phyloP scores from a whole-genome alignment of 176 grass and related monocot species.

The Oryza longistaminata region DNA sequence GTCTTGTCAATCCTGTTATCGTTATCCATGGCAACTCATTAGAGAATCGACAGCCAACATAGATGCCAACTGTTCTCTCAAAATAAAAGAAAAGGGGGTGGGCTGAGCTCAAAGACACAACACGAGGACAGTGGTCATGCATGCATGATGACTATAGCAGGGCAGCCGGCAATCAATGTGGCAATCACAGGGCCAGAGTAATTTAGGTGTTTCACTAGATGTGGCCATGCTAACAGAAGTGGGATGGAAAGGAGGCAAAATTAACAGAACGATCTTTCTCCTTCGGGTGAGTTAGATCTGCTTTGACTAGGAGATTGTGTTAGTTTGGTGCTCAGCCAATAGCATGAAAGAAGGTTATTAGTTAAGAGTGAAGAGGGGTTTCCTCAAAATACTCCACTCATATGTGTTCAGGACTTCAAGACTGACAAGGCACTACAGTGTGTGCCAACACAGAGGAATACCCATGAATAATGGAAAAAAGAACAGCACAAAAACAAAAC shows the following conservation, averaged over 20 bases:
- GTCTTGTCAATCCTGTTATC: too few species aligned
- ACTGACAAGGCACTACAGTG: not conserved
- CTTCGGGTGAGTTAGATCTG: not conserved
- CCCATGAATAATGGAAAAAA: not conserved
- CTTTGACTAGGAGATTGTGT: not conserved
- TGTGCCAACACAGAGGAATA: not conserved
- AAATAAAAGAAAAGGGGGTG: too few species aligned
- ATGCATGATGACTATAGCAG: too few species aligned
- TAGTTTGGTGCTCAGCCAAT: not conserved
- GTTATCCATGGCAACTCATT: too few species aligned
- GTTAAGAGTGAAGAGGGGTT: not conserved
- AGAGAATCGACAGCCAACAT: too few species aligned
- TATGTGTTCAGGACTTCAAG: not conserved
- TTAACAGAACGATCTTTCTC: not conserved
- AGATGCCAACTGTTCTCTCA: too few species aligned
- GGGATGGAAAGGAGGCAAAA: not conserved
- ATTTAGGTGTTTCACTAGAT: not conserved
- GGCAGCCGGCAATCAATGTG: not conserved
- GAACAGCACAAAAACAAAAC: not conserved
- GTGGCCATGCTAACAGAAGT: not conserved
- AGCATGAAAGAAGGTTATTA: not conserved
- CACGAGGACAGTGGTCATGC: too few species aligned
- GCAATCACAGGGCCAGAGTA: not conserved
- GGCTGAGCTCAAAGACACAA: too few species aligned
- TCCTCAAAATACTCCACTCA: not conserved